Conservation (phyloP, 2,329 filamentous ascomycete genomes). For the Aspergillus terreus region DNA sequence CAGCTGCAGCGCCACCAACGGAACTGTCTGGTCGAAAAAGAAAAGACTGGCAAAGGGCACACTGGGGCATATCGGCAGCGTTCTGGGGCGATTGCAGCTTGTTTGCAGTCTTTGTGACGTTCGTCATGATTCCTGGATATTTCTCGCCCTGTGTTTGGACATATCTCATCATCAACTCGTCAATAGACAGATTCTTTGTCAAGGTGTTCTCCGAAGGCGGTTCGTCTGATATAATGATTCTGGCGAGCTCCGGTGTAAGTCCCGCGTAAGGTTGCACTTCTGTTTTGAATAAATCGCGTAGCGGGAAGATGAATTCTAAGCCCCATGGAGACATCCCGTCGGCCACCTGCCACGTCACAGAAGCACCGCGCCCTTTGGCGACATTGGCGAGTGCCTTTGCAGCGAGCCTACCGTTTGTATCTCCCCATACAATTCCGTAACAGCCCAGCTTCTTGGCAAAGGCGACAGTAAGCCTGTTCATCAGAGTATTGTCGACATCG, state of each 20-base stretch:
- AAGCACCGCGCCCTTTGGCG: conserved; percentile 83
- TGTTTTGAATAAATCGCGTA: conserved; percentile 79
- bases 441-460: conserved; percentile 59
- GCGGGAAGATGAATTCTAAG: conserved; percentile 68
- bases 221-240: conserved; percentile 44
- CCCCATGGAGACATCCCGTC: conserved; percentile 65
- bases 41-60: conserved; percentile 59
- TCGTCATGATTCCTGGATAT: conserved; percentile 88
- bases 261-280: conserved; percentile 69
- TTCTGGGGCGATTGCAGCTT: conserved; percentile 59
- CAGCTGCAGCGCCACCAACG: conserved; percentile 54
- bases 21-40: conserved; percentile 40
- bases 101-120: conserved; percentile 87
- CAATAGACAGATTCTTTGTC: conserved; percentile 70
- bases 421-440: conserved; percentile 73
- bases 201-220: conserved; percentile 33
- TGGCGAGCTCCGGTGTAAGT: conserved; percentile 49
- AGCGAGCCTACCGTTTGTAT: conserved; percentile 83
- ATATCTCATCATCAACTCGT: conserved; percentile 84
- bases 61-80: conserved; percentile 40
- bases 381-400: conserved; percentile 82
- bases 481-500: conserved; percentile 69
- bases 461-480: conserved; percentile 66
- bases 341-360: conserved; percentile 74
- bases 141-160: conserved; percentile 80